These are phyloP conservation scores for Psophocarpus tetragonolobus DNA, from an alignment of 306 rosid species.

Conservation along the genomic window DNA sequence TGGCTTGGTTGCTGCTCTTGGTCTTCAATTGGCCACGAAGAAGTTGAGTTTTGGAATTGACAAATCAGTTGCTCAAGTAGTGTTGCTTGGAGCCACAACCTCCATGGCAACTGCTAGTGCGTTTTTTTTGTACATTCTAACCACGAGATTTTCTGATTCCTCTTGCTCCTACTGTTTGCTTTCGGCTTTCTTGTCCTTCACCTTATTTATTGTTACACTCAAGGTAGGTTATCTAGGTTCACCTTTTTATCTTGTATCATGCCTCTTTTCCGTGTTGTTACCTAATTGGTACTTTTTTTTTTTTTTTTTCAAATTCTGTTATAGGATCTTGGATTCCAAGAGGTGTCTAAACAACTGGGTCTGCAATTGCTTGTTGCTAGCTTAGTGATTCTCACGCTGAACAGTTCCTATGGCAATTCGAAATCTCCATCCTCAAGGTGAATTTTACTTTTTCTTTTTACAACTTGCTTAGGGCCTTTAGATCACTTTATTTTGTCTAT, in stretches of 20 bases:
- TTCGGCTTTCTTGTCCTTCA: conserved; percentile 77
- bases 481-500: background rate
- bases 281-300: background rate
- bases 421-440: conserved; percentile 66
- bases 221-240: conserved; percentile 59
- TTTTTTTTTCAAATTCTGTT: conserved; percentile 13
- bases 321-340: conserved; percentile 69
- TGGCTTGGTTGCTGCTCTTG: conserved; percentile 61
- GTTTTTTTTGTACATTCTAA: conserved; percentile 73
- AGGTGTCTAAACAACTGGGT: conserved; percentile 55
- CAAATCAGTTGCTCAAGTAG: conserved; percentile 52
- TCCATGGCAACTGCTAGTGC: conserved; percentile 95
- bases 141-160: conserved; percentile 58
- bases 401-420: conserved; percentile 57
- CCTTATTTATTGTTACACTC: conserved; percentile 56
- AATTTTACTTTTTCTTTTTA: background rate
- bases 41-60: conserved; percentile 58
- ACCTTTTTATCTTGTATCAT: background rate
- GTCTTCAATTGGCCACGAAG: conserved; percentile 57
- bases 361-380: conserved; percentile 62
- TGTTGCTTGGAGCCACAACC: conserved; percentile 64
- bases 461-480: background rate
- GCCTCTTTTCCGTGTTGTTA: background rate
- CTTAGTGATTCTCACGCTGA: conserved; percentile 73
- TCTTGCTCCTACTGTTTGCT: conserved; percentile 75